Percentiles rank a stretch among this genome's conserved stretches.
phyloP scores from a whole-genome alignment of 2,329 filamentous ascomycete species.

The Diplocarpon rosae region DNA sequence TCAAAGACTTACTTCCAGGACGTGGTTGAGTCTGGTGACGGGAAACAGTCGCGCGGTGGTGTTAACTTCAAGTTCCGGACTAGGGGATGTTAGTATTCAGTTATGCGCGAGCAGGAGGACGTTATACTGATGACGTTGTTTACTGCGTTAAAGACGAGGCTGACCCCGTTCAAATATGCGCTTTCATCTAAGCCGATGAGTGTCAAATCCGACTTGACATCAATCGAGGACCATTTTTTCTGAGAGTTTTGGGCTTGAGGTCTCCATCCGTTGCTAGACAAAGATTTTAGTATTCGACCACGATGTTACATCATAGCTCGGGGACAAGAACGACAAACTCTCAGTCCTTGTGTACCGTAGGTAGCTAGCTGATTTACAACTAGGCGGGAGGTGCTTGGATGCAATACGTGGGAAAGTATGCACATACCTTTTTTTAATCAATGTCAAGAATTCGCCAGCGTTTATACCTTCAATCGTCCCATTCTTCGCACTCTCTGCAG shows the following conservation, averaged over 20 bases:
- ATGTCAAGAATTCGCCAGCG: not conserved
- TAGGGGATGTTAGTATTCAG: not conserved
- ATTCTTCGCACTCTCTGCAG: not conserved
- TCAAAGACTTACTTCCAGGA: not conserved
- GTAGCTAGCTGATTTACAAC: too few species aligned
- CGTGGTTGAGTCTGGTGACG: not conserved
- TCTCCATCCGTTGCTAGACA: not conserved
- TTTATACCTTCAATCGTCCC: slow-evolving; percentile 3
- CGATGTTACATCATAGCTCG: not conserved
- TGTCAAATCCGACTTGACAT: slow-evolving; percentile 3
- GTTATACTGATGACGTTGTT: slow-evolving; percentile 1
- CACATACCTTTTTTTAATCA: slow-evolving; percentile 2
- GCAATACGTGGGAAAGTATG: not conserved
- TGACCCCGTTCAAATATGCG: not conserved
- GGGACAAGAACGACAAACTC: not conserved
- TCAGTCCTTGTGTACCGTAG: too few species aligned
- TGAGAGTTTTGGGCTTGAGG: slow-evolving; percentile 1
- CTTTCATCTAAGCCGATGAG: slow-evolving; percentile 1
- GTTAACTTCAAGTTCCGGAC: slow-evolving; percentile 3
- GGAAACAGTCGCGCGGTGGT: slow-evolving; percentile 1
- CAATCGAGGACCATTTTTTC: slow-evolving; percentile 1
- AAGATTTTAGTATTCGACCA: not conserved
- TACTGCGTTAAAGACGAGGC: not conserved
- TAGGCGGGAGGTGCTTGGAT: not conserved
- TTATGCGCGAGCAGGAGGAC: not conserved